These are phyloP conservation scores for Hymenoscyphus fructigenus DNA, from an alignment of 2,329 filamentous ascomycete species.

Conservation along the genomic window DNA sequence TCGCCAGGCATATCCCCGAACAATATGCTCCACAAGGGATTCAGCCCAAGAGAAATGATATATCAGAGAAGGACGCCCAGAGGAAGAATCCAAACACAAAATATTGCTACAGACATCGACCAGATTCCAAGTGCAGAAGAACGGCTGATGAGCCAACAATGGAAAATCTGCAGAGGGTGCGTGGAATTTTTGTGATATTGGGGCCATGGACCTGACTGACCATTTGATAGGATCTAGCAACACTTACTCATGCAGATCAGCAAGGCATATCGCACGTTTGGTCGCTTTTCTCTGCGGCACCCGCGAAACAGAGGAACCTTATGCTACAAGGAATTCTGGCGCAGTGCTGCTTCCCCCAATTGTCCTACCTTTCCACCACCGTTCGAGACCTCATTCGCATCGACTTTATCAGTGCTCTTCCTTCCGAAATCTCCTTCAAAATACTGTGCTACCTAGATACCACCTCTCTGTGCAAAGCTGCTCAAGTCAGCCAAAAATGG, in stretches of 20 bases:
- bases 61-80: conserved; percentile 32
- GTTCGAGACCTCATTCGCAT: conserved; percentile 96
- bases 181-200: conserved; percentile 34
- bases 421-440: conserved; percentile 87
- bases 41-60: conserved; percentile 42
- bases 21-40: conserved; percentile 78
- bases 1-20: conserved; percentile 85
- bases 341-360: conserved; percentile 95
- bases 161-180: conserved; percentile 85
- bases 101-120: conserved; percentile 93
- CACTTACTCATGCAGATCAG: conserved; percentile 79
- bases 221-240: conserved; percentile 68
- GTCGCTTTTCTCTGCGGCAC: conserved; percentile 95
- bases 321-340: conserved; percentile 96
- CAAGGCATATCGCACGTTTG: conserved; percentile 96
- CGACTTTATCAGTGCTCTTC: conserved; percentile 88
- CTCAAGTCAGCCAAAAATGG: conserved; percentile 90
- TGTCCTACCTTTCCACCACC: conserved; percentile 87
- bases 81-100: conserved; percentile 71
- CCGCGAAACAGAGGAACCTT: conserved; percentile 87
- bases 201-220: conserved; percentile 15
- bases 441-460: conserved; percentile 93
- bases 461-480: conserved; percentile 89
- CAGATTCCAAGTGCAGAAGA: conserved; percentile 88
- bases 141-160: conserved; percentile 95